Conservation (phyloP, 2,329 filamentous ascomycete species). For the Colletotrichum sp. region DNA sequence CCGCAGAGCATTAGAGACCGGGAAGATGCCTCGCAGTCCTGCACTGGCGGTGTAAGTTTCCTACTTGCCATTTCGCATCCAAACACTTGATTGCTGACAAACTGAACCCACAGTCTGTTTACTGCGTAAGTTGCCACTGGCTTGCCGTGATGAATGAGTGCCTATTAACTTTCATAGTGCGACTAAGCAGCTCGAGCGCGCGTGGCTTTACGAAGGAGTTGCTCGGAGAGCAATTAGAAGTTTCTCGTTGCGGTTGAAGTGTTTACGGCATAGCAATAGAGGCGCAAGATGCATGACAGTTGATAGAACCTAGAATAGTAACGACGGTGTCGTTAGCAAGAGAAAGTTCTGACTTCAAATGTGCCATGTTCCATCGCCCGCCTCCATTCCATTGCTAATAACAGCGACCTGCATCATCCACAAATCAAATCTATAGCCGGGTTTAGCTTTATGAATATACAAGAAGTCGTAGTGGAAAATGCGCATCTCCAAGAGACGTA, state of each 20-base stretch:
- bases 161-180: neutral
- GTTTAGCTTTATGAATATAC: rapidly evolving
- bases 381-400: neutral
- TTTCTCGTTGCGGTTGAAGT: neutral
- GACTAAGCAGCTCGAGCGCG: neutral
- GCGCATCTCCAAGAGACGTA: neutral
- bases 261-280: neutral
- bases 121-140: neutral
- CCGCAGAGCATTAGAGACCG: rapidly evolving
- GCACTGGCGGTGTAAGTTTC: neutral
- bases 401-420: neutral
- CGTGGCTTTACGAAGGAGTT: neutral
- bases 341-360: neutral
- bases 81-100: neutral
- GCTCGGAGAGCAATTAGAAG: neutral
- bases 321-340: neutral
- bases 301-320: neutral
- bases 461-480: rapidly evolving
- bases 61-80: neutral
- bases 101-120: neutral
- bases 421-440: neutral
- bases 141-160: neutral
- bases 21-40: neutral
- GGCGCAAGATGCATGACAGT: neutral
- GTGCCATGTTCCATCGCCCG: neutral